Evolutionary conservation across 495 filamentous ascomycete species (phyloP), one percentile per base, ranked within the genome.

Genomic region (Cenococcum geophilum): DNA sequence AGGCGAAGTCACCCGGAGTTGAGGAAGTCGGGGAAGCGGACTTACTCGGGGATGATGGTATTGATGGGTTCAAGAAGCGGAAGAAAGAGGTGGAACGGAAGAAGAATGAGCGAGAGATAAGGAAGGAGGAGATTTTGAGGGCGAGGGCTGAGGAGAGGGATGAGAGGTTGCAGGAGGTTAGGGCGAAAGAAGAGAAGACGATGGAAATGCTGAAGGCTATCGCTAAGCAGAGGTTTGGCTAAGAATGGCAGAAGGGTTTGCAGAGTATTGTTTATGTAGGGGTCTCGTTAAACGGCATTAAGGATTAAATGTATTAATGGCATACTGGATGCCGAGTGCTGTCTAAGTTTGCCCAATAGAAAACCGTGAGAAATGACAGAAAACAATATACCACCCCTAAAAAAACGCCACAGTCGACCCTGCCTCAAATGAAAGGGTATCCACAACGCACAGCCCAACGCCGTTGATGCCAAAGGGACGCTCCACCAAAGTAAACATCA

Each of bases 201-300:
- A 83, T 89, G 77, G 79, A 79, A 37, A 85, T 83, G 80, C 58
- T 91, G 64, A 80, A 73, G 72, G 75, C 76, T 64, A 68, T 91
- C 70, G 87, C 87, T 12, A 73, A 68, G 68, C 67, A 77, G 72
- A 69, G 82, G 64, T 87, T 85, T 77, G 83, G 84, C 14, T 52
- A 52, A 23, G 20, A 8, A 1, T 36, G 72, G 42, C 4, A 32
- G 6, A 32, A 32, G 27, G 27, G 27, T 6, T 32, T 32, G 6
- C 6, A 32, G 27, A 32, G 27, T n/a, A n/a, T n/a, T n/a, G n/a
- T n/a, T 6, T 32, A 32, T 32, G 6, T 32, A 32, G 27, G 27
- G 27, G 27, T 32, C 27, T 32, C 6, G 27, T 32, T 32, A 6
- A 6, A 32, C 6, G 27, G 6, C 6, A 32, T 32, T 32, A 32